These are phyloP conservation scores for Spathaspora boniae DNA, from an alignment of 805 yeast genomes.

Conservation along the genomic window DNA sequence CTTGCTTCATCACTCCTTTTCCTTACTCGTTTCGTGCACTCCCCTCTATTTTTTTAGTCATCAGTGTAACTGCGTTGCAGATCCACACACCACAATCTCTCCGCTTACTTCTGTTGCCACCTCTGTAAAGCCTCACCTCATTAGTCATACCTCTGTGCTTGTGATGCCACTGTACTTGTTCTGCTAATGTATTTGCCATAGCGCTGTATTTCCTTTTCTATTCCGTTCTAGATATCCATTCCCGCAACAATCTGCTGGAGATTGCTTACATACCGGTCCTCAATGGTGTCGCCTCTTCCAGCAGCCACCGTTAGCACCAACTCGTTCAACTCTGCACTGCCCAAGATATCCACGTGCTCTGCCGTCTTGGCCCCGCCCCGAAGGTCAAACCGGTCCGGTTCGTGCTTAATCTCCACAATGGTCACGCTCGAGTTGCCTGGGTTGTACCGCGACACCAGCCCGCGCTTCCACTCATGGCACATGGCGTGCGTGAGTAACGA, in stretches of 20 bases:
- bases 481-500: conserved; percentile 81
- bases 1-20: too few species aligned
- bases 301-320: conserved; percentile 75
- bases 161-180: too few species aligned
- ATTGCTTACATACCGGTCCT: conserved; percentile 55
- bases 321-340: conserved; percentile 90
- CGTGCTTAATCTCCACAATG: conserved; percentile 86
- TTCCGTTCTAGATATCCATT: conserved; percentile 41
- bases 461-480: conserved; percentile 87
- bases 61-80: too few species aligned
- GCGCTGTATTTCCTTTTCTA: neutral
- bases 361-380: conserved; percentile 98
- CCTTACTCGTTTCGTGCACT: too few species aligned
- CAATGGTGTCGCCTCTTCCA: conserved; percentile 70
- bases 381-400: conserved; percentile 90
- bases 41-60: too few species aligned
- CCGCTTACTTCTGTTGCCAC: too few species aligned
- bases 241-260: conserved; percentile 59
- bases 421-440: conserved; percentile 75
- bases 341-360: conserved; percentile 95
- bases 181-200: too few species aligned
- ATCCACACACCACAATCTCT: too few species aligned
- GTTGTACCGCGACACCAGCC: conserved; percentile 59
- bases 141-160: neutral
- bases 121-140: neutral